These are phyloP conservation scores for Dictyostelium brefeldianum DNA, from an alignment of 78 protist species.

Conservation along the genomic window DNA sequence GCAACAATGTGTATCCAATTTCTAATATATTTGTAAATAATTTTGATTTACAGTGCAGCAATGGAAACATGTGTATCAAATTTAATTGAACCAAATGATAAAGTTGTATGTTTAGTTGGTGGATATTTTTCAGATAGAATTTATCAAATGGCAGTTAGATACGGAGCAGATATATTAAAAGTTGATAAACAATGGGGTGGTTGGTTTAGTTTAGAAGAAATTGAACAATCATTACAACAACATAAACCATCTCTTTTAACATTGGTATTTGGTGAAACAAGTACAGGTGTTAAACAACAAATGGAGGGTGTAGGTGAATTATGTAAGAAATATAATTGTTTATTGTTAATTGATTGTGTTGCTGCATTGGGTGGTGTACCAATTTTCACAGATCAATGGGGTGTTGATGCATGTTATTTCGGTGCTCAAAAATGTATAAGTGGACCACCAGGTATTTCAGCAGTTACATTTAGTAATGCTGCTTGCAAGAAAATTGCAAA, in stretches of 20 bases:
- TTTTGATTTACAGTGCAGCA: conserved; percentile 57
- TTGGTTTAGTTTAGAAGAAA: conserved; percentile 69
- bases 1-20: too few species aligned
- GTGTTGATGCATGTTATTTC: conserved; percentile 80
- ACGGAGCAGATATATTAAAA: conserved; percentile 30
- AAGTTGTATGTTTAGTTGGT: conserved; percentile 59
- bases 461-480: conserved; percentile 53
- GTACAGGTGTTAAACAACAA: conserved; percentile 85
- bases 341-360: conserved; percentile 83
- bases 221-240: conserved; percentile 49
- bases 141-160: conserved; percentile 79
- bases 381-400: conserved; percentile 83
- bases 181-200: conserved; percentile 68
- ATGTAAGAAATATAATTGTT: conserved; percentile 61
- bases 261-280: conserved; percentile 83
- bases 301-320: conserved; percentile 86
- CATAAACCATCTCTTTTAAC: conserved; percentile 70
- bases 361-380: conserved; percentile 87
- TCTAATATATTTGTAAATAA: neutral
- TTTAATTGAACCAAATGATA: conserved; percentile 79
- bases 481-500: conserved; percentile 75
- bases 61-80: conserved; percentile 81
- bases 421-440: conserved; percentile 85
- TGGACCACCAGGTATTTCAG: conserved; percentile 87
- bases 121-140: conserved; percentile 84